phyloP scores from a whole-genome alignment of 23 red algal genomes.

The Gracilaria vermiculophylla region DNA sequence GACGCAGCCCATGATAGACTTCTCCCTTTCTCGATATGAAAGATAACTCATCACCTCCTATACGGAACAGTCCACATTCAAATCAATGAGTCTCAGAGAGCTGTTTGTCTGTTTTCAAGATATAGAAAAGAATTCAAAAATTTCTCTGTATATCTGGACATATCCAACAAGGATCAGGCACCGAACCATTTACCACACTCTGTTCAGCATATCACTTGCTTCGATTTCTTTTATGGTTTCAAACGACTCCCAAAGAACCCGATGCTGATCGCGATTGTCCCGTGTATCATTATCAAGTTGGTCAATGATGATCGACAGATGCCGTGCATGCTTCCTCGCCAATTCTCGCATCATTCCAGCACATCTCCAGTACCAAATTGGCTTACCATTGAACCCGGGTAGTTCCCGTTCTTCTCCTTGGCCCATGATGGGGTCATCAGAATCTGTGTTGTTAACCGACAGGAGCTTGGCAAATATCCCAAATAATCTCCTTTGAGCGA shows the following conservation, averaged over 20 bases:
- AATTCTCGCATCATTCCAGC: conserved; percentile 65
- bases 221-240: conserved; percentile 59
- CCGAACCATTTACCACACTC: conserved; percentile 1
- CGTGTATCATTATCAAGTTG: conserved; percentile 45
- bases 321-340: conserved; percentile 47
- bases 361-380: conserved; percentile 59
- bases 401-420: conserved; percentile 16
- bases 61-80: too few relatives aligned
- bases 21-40: too few relatives aligned
- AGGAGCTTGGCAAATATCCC: conserved; percentile 17
- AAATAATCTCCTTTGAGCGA: conserved; percentile 46
- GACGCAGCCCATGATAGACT: too few relatives aligned
- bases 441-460: not conserved
- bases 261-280: conserved; percentile 49
- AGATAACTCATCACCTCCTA: too few relatives aligned
- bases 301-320: conserved; percentile 51
- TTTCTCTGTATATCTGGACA: too few relatives aligned
- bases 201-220: conserved; percentile 28
- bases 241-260: conserved; percentile 61
- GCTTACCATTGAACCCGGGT: conserved; percentile 47
- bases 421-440: conserved; percentile 26
- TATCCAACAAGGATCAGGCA: not conserved
- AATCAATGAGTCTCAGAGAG: too few relatives aligned
- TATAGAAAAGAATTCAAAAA: too few relatives aligned
- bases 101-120: too few relatives aligned